Evolutionary conservation across 2,329 filamentous ascomycete genomes (phyloP).

Genomic region (Hypoxylon sp.): DNA sequence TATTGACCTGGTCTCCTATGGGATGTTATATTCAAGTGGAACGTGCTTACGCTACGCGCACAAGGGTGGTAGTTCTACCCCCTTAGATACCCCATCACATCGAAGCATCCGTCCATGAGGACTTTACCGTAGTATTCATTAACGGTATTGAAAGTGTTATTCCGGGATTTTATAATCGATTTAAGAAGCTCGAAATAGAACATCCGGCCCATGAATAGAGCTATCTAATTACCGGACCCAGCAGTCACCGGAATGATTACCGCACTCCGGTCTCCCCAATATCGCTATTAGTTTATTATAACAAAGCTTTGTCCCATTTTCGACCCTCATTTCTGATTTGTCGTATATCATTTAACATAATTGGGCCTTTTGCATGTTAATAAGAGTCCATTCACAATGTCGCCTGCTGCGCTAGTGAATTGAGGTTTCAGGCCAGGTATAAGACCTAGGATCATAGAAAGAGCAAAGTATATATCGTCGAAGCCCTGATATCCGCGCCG

Average conservation of each 20-base stretch:
- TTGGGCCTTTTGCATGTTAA: not conserved
- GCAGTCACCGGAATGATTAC: not conserved
- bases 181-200: not conserved
- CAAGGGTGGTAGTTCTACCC: conserved; percentile 9
- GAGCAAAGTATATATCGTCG: not conserved
- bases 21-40: conserved; percentile 22
- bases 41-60: conserved; percentile 12
- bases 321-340: not conserved
- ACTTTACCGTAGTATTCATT: conserved; percentile 12
- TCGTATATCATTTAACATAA: not conserved
- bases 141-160: conserved; percentile 9
- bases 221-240: not conserved
- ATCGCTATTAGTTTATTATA: not conserved
- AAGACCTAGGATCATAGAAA: not conserved
- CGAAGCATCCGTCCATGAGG: conserved; percentile 19
- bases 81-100: conserved; percentile 17
- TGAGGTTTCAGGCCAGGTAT: not conserved
- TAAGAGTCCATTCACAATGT: conserved; percentile 6
- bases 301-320: not conserved
- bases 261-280: not conserved
- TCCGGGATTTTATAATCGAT: not conserved
- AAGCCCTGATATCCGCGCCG: not conserved
- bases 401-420: not conserved
- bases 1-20: conserved; percentile 13
- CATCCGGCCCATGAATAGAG: conserved; percentile 11